These are phyloP conservation scores for Teunomyces atbi DNA, from an alignment of 805 yeast genomes.

Conservation along the genomic window DNA sequence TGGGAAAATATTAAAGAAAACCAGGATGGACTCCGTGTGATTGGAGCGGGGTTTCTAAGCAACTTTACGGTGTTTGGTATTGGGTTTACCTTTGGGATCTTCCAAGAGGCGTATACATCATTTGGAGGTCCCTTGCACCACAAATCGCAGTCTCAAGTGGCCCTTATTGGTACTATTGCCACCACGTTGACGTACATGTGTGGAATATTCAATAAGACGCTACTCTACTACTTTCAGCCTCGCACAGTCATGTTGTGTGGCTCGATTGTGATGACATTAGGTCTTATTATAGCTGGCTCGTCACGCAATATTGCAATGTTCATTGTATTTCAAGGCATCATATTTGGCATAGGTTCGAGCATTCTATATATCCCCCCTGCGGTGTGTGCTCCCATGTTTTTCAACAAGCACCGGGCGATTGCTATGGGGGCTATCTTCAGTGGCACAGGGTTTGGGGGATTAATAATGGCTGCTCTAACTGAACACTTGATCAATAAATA, in stretches of 20 bases:
- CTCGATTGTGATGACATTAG: conserved; percentile 21
- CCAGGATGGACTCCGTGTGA: conserved; percentile 12
- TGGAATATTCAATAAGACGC: conserved; percentile 24
- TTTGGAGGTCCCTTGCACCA: conserved; percentile 25
- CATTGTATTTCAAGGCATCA: conserved; percentile 29
- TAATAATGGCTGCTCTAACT: conserved; percentile 27
- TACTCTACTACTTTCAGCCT: conserved; percentile 16
- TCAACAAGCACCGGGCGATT: conserved; percentile 27
- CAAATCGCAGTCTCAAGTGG: conserved; percentile 22
- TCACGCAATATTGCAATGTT: conserved; percentile 22
- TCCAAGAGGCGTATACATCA: conserved; percentile 32
- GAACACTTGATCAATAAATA: conserved; percentile 21
- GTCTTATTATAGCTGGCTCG: conserved; percentile 26
- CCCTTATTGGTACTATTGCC: conserved; percentile 34
- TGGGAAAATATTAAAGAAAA: background rate
- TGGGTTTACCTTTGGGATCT: conserved; percentile 36
- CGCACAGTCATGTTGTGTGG: conserved; percentile 27
- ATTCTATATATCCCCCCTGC: conserved; percentile 33
- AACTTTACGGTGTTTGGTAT: conserved; percentile 37
- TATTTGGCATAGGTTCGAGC: conserved; percentile 34
- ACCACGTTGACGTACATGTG: conserved; percentile 28
- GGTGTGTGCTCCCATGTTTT: conserved; percentile 31
- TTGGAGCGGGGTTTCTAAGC: conserved; percentile 18
- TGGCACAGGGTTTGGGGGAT: conserved; percentile 38
- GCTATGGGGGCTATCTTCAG: conserved; percentile 35